These are phyloP conservation scores for Citrus maxima DNA, from an alignment of 345 rosid species.

Conservation along the genomic window DNA sequence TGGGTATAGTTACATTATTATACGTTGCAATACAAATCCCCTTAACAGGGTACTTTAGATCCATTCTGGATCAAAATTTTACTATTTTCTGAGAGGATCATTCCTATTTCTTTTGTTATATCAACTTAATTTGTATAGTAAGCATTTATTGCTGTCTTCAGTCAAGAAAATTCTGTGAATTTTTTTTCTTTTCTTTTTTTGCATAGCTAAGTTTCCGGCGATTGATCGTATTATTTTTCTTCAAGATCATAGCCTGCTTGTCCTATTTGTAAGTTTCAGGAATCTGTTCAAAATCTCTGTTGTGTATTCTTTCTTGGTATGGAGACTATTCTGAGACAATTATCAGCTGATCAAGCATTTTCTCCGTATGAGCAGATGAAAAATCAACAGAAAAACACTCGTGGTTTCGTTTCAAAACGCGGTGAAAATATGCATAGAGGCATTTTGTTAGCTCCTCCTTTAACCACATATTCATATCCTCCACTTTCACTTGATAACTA, in stretches of 20 bases:
- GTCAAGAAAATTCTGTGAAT: not conserved
- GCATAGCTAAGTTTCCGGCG: slow-evolving; percentile 1
- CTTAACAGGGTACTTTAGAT: slow-evolving; percentile 1
- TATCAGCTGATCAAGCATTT: slow-evolving; percentile 31
- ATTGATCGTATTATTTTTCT: slow-evolving; percentile 35
- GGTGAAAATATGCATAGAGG: slow-evolving; percentile 43
- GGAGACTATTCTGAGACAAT: slow-evolving; percentile 45
- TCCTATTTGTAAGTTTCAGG: not conserved
- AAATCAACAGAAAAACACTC: slow-evolving; percentile 32
- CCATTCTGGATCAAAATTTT: slow-evolving; percentile 6
- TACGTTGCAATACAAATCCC: not conserved
- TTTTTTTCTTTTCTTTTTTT: slow-evolving; percentile 1
- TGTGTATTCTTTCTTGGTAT: slow-evolving; percentile 1
- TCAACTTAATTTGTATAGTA: not conserved
- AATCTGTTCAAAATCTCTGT: not conserved
- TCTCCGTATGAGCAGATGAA: slow-evolving; percentile 39
- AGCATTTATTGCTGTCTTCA: not conserved
- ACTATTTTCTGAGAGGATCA: not conserved
- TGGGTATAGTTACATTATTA: not conserved
- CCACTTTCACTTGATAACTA: slow-evolving; percentile 5
- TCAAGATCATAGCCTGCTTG: slow-evolving; percentile 33
- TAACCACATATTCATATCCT: slow-evolving; percentile 29
- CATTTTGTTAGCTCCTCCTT: slow-evolving; percentile 27
- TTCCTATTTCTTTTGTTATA: not conserved
- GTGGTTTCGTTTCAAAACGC: slow-evolving; percentile 32